These are phyloP conservation scores for Fusarium nelsonii DNA, from an alignment of 2,329 filamentous ascomycete genomes.

Conservation along the genomic window DNA sequence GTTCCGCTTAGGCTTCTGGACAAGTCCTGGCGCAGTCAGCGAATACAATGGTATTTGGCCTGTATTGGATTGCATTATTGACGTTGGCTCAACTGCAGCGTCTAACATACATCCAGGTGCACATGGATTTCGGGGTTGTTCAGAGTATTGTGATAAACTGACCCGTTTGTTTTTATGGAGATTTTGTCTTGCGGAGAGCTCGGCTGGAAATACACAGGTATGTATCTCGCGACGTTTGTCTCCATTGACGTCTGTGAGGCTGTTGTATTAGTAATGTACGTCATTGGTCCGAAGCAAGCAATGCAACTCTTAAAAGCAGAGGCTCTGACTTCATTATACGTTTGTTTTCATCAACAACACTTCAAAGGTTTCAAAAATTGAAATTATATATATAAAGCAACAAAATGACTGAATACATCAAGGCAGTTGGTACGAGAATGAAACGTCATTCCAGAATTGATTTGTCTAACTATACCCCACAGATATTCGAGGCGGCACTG, in stretches of 20 bases:
- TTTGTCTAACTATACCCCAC: slow-evolving; percentile 33
- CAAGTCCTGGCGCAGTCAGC: neutral
- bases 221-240: slow-evolving; percentile 4
- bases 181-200: slow-evolving; percentile 4
- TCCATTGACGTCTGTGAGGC: slow-evolving; percentile 12
- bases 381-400: slow-evolving; percentile 3
- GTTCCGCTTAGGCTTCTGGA: neutral
- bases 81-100: neutral
- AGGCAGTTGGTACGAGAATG: slow-evolving; percentile 56
- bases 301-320: slow-evolving; percentile 4
- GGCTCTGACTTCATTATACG: slow-evolving; percentile 11
- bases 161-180: slow-evolving; percentile 2
- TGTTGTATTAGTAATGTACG: slow-evolving; percentile 47
- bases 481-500: slow-evolving; percentile 71
- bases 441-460: neutral
- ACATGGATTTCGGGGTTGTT: too few relatives aligned
- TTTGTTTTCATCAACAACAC: slow-evolving; percentile 6
- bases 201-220: slow-evolving; percentile 7
- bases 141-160: neutral
- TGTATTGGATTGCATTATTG: neutral
- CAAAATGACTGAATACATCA: slow-evolving; percentile 56
- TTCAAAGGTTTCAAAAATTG: neutral
- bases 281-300: slow-evolving; percentile 26
- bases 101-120: neutral
- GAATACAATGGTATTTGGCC: neutral